Base-by-base conservation (phyloP, 2,329 filamentous ascomycete species). In the Diaporthe capsici region DNA sequence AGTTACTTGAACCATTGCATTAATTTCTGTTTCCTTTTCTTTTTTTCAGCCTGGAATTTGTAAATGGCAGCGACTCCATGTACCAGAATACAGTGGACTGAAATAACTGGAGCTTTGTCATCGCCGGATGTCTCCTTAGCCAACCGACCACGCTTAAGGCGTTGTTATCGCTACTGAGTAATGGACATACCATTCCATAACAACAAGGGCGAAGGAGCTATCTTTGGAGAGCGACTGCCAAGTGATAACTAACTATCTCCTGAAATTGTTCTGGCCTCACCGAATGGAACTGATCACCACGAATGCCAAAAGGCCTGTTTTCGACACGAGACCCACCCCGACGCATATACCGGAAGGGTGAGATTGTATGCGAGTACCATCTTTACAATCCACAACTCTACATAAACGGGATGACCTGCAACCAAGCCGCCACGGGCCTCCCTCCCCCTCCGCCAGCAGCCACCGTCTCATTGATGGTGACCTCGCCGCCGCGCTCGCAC, bases 401-500 rank as follows among this genome's bases (percentile, higher is more conserved):
- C 31, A n/a, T 22, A 6, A 42, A 70, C n/a, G 42, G 70, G 2
- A 58, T 51, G 7, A 72, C 55, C 55, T 51, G 70, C 31, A 72
- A 25, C 70, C 70, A 61, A 47, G 55, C 55, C 17, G 39, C 22
- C 42, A 47, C 39, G 4, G 55, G 37, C 28, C 9, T 37, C 1
- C 9, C n/a, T 5, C 12, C n/a, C 1, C 7, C 47, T 7, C 53
- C 37, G 10, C 53, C 51, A n/a, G 28, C 51, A 13, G 42, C 17
- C 4, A 25, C 22, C 12, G 15, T 25, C 37, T 60, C 70, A 22
- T 22, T 72, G 39, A 58, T 17, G 28, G 39, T 60, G 28, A 60
- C 70, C 70, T 72, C 70, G 28, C 70, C 70, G 22, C 70, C 53
- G 15, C n/a, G 53, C 53, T 68, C 65, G 28, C 70, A 72, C 22